Conservation (phyloP, 2,329 filamentous ascomycete species). For the Eutypa lata region DNA sequence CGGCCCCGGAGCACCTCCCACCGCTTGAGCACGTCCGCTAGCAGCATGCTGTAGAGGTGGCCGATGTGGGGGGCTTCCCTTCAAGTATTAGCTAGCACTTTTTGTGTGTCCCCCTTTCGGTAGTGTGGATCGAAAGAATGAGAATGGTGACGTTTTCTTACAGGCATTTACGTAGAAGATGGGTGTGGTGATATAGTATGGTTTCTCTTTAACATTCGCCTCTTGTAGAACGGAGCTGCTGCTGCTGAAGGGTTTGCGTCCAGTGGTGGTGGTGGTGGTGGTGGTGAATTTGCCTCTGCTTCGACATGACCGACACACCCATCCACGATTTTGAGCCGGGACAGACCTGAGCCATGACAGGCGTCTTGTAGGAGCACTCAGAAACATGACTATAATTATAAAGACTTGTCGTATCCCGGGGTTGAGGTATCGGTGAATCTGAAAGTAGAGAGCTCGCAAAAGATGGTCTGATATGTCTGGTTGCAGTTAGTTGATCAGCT, state of each 20-base stretch:
- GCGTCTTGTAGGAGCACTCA: conserved; percentile 13
- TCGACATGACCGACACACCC: conserved; percentile 24
- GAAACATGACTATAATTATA: conserved; percentile 16
- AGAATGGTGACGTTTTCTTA: too few relatives aligned
- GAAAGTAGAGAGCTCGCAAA: too few relatives aligned
- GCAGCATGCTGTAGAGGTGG: conserved; percentile 89
- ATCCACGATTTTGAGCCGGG: conserved; percentile 14
- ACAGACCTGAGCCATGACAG: conserved; percentile 9
- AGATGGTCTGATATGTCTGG: too few relatives aligned
- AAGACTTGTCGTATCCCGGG: neutral
- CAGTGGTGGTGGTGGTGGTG: neutral
- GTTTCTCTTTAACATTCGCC: conserved; percentile 51
- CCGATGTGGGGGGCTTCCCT: conserved; percentile 81
- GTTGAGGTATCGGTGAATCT: neutral
- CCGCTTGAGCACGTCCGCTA: conserved; percentile 87
- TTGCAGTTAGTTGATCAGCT: too few relatives aligned
- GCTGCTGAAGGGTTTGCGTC: conserved; percentile 20
- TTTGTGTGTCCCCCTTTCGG: too few relatives aligned
- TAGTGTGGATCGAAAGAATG: too few relatives aligned
- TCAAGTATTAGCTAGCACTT: too few relatives aligned
- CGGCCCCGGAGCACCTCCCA: conserved; percentile 78
- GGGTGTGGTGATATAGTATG: conserved; percentile 92
- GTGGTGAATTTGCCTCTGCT: conserved; percentile 1
- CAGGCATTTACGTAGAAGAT: conserved; percentile 99
- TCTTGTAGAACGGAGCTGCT: conserved; percentile 9